Evolutionary conservation across 2,329 filamentous ascomycete species (phyloP).

Genomic region (Byssochlamys sp.): DNA sequence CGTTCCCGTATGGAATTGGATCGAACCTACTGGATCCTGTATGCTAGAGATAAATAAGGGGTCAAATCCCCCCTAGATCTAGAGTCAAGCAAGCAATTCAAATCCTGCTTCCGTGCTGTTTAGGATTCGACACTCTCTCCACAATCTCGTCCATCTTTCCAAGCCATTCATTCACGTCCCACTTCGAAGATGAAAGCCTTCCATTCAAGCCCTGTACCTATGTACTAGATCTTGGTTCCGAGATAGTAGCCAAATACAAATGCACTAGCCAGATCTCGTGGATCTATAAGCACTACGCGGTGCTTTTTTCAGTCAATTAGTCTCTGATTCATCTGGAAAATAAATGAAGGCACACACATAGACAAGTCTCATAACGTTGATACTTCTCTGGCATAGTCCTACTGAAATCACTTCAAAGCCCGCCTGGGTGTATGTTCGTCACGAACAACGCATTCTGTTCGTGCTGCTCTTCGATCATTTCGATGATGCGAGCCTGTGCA

Average conservation of each 20-base stretch:
- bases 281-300: conserved; percentile 12
- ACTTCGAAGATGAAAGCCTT: conserved; percentile 12
- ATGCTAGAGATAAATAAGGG: too few relatives aligned
- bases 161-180: conserved; percentile 11
- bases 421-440: conserved; percentile 28
- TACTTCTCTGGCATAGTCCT: conserved; percentile 17
- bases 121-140: background rate
- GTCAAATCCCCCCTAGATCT: too few relatives aligned
- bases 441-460: conserved; percentile 15
- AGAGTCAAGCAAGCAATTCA: too few relatives aligned
- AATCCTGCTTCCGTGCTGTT: too few relatives aligned
- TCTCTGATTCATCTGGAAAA: background rate
- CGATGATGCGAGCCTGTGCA: conserved; percentile 28
- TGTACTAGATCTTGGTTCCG: conserved; percentile 3
- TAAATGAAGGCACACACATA: background rate
- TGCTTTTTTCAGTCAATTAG: background rate
- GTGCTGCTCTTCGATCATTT: conserved; percentile 31
- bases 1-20: too few relatives aligned
- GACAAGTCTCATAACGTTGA: conserved; percentile 2
- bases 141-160: conserved; percentile 11
- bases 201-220: conserved; percentile 8
- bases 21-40: too few relatives aligned
- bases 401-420: conserved; percentile 27
- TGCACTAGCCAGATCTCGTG: conserved; percentile 15
- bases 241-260: conserved; percentile 15